These are phyloP conservation scores for Colletotrichum horii DNA, from an alignment of 2,329 filamentous ascomycete species.

Conservation along the genomic window DNA sequence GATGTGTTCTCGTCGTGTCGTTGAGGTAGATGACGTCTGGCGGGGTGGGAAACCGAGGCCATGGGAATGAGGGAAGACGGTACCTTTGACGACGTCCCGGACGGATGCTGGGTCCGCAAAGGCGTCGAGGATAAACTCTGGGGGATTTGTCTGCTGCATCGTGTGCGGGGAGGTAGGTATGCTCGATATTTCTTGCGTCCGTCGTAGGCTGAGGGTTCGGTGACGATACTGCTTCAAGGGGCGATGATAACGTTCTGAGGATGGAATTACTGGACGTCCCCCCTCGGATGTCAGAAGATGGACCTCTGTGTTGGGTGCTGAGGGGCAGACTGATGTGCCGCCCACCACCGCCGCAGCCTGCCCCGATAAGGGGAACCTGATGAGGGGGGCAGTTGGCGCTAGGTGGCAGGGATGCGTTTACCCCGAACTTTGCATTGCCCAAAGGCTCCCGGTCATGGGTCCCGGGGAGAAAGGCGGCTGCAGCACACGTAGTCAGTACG, in stretches of 20 bases:
- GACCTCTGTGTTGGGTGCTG: background rate
- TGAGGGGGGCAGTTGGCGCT: background rate
- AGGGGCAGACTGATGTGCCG: constrained; percentile 4
- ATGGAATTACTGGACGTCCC: background rate
- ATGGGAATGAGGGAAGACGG: constrained; percentile 26
- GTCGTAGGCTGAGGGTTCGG: background rate
- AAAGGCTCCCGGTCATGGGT: background rate
- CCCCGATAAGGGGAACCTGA: constrained; percentile 2
- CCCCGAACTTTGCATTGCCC: background rate
- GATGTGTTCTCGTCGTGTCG: background rate
- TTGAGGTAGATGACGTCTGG: constrained; percentile 17
- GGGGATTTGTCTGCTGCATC: constrained; percentile 64
- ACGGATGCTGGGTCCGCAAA: constrained; percentile 91
- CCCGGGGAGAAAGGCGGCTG: background rate
- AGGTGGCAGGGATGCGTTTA: constrained; percentile 3
- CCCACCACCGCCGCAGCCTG: background rate
- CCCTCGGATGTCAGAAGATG: background rate
- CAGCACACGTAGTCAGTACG: background rate
- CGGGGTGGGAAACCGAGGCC: constrained; percentile 4
- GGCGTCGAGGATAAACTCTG: constrained; percentile 92
- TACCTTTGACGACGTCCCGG: constrained; percentile 92
- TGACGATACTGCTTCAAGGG: background rate
- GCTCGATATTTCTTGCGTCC: background rate
- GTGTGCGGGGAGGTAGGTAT: background rate
- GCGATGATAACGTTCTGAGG: background rate